phyloP scores from a whole-genome alignment of 2,329 filamentous ascomycete species.

The Reticulascus tulasneorum region DNA sequence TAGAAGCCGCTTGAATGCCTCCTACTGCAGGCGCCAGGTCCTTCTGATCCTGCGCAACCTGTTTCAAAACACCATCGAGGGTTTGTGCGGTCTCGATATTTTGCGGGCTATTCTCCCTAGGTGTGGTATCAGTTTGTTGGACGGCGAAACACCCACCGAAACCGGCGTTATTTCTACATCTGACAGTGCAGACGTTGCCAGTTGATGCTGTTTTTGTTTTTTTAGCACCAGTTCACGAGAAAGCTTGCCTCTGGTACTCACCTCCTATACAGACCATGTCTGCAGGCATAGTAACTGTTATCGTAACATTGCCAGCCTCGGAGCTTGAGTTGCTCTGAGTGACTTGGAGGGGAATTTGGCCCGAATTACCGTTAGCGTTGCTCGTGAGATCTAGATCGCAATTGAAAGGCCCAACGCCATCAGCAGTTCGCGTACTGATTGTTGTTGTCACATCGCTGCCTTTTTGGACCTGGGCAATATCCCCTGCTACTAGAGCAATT shows the following conservation, averaged over 20 bases:
- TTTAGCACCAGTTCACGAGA: not conserved
- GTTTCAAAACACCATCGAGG: conserved; percentile 39
- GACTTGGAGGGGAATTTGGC: conserved; percentile 43
- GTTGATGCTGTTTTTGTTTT: conserved; percentile 37
- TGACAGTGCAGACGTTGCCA: conserved; percentile 56
- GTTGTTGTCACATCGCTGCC: conserved; percentile 42
- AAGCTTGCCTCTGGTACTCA: conserved; percentile 23
- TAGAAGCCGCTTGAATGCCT: conserved; percentile 36
- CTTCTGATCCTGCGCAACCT: conserved; percentile 48
- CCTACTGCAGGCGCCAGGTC: conserved; percentile 40
- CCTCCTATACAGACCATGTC: conserved; percentile 47
- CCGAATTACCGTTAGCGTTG: conserved; percentile 39
- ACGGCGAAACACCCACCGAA: conserved; percentile 57
- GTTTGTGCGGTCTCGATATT: conserved; percentile 43
- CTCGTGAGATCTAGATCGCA: conserved; percentile 50
- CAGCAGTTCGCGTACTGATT: conserved; percentile 51
- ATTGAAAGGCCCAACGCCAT: conserved; percentile 50
- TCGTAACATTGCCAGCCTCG: conserved; percentile 52
- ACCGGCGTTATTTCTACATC: conserved; percentile 56
- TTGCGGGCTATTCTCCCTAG: conserved; percentile 38
- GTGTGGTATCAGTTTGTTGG: conserved; percentile 45
- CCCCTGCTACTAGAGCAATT: conserved; percentile 39
- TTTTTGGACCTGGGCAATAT: conserved; percentile 45
- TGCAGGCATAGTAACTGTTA: conserved; percentile 50
- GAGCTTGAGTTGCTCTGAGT: conserved; percentile 54